A percentile compares a stretch with the other conserved stretches of the same genome.
Evolutionary conservation across 225 moss, liverwort and hornwort genomes (phyloP).

Genomic region (Neckera pumila): DNA sequence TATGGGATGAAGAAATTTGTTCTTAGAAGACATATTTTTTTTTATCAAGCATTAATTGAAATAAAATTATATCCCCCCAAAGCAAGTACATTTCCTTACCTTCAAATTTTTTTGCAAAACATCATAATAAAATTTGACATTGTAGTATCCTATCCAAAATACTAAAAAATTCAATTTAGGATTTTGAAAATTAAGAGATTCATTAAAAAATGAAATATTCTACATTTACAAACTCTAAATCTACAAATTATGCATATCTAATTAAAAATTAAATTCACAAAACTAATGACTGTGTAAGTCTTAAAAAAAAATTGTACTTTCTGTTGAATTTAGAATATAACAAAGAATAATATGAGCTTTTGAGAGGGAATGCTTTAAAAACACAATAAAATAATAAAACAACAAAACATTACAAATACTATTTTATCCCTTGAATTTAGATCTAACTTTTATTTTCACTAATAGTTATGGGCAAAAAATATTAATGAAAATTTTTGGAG

Average conservation of each 20-base stretch:
- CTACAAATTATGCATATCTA: no score
- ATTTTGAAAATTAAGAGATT: not conserved
- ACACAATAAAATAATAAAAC: no score
- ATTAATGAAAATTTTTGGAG: rapidly evolving
- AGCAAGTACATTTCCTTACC: not conserved
- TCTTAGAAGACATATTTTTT: not conserved
- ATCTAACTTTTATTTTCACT: not conserved
- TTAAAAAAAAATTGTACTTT: no score
- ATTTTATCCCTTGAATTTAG: not conserved
- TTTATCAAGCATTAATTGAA: not conserved
- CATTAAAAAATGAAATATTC: not conserved
- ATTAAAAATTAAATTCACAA: not conserved
- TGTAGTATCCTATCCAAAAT: not conserved
- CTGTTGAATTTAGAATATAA: not conserved
- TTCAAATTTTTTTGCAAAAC: not conserved
- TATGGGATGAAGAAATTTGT: not conserved
- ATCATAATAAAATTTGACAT: not conserved
- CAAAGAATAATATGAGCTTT: not conserved
- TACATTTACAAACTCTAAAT: not conserved
- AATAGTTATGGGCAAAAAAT: not conserved
- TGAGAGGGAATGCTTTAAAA: not conserved
- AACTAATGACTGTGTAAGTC: rapidly evolving
- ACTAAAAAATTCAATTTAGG: not conserved
- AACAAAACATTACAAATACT: no score
- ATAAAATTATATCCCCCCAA: not conserved